These are phyloP conservation scores for Fistulina hepatica DNA, from an alignment of 1,284 basidiomycete species.

Conservation along the genomic window DNA sequence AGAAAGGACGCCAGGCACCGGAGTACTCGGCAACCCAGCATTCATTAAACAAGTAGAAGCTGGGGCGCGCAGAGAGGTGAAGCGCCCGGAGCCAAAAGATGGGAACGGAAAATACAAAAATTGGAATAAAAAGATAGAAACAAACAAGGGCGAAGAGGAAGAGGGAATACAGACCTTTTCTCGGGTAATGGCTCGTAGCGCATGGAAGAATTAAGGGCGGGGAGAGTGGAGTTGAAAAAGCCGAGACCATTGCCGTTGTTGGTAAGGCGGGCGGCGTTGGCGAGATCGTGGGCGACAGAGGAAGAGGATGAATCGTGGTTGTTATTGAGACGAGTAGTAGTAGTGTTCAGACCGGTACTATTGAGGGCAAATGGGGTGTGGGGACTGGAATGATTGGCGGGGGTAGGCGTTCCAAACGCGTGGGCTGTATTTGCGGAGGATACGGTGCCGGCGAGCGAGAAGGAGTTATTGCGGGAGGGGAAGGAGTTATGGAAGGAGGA, in stretches of 20 bases:
- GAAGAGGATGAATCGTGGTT: constrained; percentile 9
- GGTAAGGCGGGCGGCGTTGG: constrained; percentile 20
- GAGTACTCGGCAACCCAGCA: too few species aligned
- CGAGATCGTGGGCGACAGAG: constrained; percentile 18
- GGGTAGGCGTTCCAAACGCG: constrained; percentile 8
- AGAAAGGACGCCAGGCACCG: too few species aligned
- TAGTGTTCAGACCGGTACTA: neutral
- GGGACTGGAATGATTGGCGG: constrained; percentile 1
- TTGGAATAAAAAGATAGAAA: neutral
- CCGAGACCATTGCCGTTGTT: too few species aligned
- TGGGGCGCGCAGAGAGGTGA: too few species aligned
- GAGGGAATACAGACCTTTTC: constrained; percentile 5
- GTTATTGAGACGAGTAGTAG: neutral
- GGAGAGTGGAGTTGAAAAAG: constrained; percentile 51
- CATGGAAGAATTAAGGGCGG: constrained; percentile 48
- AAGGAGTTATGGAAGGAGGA: constrained; percentile 16
- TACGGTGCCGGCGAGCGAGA: too few species aligned
- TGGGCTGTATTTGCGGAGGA: too few species aligned
- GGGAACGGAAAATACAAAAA: neutral
- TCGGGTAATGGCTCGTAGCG: constrained; percentile 40
- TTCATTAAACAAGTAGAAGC: too few species aligned
- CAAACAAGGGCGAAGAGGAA: neutral
- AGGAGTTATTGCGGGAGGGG: too few species aligned
- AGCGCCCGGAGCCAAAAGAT: neutral
- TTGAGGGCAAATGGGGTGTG: neutral